Evolutionary conservation across 371 early-diverging fungal genomes (phyloP).

Genomic region (Haplosporangium sp.): DNA sequence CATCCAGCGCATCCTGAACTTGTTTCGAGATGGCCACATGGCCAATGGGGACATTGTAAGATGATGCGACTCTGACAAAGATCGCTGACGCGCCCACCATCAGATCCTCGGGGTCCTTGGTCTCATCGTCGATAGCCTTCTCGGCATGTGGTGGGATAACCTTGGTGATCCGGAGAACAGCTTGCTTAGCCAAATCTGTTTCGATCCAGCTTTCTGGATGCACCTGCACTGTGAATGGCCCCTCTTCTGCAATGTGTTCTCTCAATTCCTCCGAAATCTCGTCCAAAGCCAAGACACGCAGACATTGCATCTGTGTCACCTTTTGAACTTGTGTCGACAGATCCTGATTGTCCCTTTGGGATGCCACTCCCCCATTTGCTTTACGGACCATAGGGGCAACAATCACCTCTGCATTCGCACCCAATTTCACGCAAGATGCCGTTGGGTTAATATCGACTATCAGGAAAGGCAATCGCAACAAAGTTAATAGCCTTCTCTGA

Average conservation of each 20-base stretch:
- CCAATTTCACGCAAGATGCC: constrained; percentile 67
- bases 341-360: constrained; percentile 37
- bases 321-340: constrained; percentile 24
- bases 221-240: constrained; percentile 44
- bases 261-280: constrained; percentile 35
- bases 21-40: constrained; percentile 62
- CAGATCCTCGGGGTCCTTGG: constrained; percentile 40
- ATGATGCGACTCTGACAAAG: constrained; percentile 55
- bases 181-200: constrained; percentile 28
- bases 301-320: constrained; percentile 40
- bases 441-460: constrained; percentile 72
- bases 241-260: constrained; percentile 18
- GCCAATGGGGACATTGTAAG: constrained; percentile 56
- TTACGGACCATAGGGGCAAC: constrained; percentile 81
- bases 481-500: background rate
- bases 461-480: background rate
- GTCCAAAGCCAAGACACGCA: constrained; percentile 47
- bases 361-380: constrained; percentile 29
- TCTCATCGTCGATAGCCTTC: constrained; percentile 46
- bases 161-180: constrained; percentile 44
- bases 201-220: constrained; percentile 54
- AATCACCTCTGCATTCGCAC: constrained; percentile 79
- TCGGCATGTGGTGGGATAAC: constrained; percentile 52
- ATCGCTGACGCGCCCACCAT: constrained; percentile 42
- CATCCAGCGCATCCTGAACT: constrained; percentile 58